Evolutionary conservation across 2,329 filamentous ascomycete genomes (phyloP).

Genomic region (Epichloe glyceriae): DNA sequence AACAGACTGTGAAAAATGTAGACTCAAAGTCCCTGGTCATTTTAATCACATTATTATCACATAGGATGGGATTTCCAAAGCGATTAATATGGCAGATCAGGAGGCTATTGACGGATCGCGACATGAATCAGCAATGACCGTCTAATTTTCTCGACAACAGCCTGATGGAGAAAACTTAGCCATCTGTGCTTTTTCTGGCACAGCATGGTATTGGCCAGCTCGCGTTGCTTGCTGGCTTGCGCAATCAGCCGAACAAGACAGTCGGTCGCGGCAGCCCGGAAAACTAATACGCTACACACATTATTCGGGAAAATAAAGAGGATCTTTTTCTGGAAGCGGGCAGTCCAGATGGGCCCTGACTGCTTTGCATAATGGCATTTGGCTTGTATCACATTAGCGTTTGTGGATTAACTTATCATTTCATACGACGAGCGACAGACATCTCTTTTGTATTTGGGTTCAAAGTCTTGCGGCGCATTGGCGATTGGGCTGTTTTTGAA

Average conservation of each 20-base stretch:
- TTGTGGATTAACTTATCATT: not conserved
- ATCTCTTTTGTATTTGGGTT: not conserved
- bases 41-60: conserved; percentile 68
- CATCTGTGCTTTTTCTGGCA: too few relatives aligned
- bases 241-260: not conserved
- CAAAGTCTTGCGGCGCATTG: not conserved
- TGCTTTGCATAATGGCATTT: not conserved
- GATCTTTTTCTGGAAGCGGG: not conserved
- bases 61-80: conserved; percentile 23
- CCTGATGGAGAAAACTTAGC: not conserved
- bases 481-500: not conserved
- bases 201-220: too few relatives aligned
- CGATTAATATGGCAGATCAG: not conserved
- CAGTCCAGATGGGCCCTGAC: not conserved
- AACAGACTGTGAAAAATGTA: conserved; percentile 67
- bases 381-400: not conserved
- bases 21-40: conserved; percentile 60
- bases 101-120: not conserved
- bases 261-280: not conserved
- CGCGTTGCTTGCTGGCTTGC: not conserved
- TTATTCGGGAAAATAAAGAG: not conserved
- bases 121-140: not conserved
- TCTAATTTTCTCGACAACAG: too few relatives aligned
- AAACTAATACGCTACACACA: not conserved
- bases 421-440: not conserved